Percentiles rank a stretch among this genome's conserved stretches.
These are phyloP conservation scores for Kazachstania psychrophila DNA, from an alignment of 805 yeast species.

Conservation along the genomic window DNA sequence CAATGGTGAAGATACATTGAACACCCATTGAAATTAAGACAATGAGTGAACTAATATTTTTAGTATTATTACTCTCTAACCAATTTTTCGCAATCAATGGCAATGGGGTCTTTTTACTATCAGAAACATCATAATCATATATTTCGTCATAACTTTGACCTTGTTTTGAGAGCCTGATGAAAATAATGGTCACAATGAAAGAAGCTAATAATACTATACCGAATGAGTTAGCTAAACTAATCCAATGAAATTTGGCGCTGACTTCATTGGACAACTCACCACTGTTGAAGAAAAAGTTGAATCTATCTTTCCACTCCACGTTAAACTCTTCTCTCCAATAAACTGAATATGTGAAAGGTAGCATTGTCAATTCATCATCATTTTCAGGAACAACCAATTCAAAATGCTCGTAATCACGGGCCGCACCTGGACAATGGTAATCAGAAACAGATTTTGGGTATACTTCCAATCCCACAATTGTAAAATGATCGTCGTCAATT, in stretches of 20 bases:
- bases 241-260: slow-evolving; percentile 59
- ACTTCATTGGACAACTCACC: slow-evolving; percentile 33
- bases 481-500: slow-evolving; percentile 35
- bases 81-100: slow-evolving; percentile 43
- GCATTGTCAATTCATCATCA: slow-evolving; percentile 30
- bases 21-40: slow-evolving; percentile 63
- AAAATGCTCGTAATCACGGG: slow-evolving; percentile 48
- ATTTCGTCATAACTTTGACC: slow-evolving; percentile 12
- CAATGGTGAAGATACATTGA: slow-evolving; percentile 56
- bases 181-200: slow-evolving; percentile 50
- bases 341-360: slow-evolving; percentile 78
- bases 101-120: slow-evolving; percentile 16
- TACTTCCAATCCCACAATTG: slow-evolving; percentile 84
- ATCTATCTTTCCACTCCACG: slow-evolving; percentile 56
- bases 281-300: slow-evolving; percentile 60
- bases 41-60: slow-evolving; percentile 35
- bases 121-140: slow-evolving; percentile 15
- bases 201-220: slow-evolving; percentile 56
- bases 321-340: slow-evolving; percentile 78
- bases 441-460: slow-evolving; percentile 72
- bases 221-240: slow-evolving; percentile 62
- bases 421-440: slow-evolving; percentile 66
- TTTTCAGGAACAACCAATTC: slow-evolving; percentile 39
- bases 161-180: slow-evolving; percentile 32
- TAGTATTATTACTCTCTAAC: slow-evolving; percentile 30